Conservation (phyloP, 1,139 yeast genomes). For the Casaregolazyma lundiana region DNA sequence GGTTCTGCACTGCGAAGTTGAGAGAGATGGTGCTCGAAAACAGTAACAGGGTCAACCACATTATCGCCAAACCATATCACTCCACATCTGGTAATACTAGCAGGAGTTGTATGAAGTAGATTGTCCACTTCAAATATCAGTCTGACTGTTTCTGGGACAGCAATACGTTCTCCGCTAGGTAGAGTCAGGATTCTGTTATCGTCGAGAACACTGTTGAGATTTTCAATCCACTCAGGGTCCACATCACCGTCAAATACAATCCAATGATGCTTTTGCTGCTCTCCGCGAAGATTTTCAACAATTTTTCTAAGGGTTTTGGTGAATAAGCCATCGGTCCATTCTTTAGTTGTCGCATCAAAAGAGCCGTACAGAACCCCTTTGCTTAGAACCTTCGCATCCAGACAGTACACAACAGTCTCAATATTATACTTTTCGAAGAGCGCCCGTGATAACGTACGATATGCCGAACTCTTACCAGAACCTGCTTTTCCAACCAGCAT, state of each 20-base stretch:
- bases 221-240: slow-evolving; percentile 94
- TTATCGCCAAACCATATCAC: slow-evolving; percentile 65
- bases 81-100: slow-evolving; percentile 91
- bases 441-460: slow-evolving; percentile 48
- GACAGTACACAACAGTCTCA: slow-evolving; percentile 42
- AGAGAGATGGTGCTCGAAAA: slow-evolving; percentile 23
- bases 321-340: slow-evolving; percentile 89
- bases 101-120: slow-evolving; percentile 70
- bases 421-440: slow-evolving; percentile 36
- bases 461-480: slow-evolving; percentile 62
- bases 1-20: slow-evolving; percentile 19
- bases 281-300: slow-evolving; percentile 56
- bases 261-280: slow-evolving; percentile 58
- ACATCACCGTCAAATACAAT: slow-evolving; percentile 88
- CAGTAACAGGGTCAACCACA: slow-evolving; percentile 31
- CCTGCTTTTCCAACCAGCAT: slow-evolving; percentile 80
- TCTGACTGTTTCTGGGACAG: slow-evolving; percentile 58
- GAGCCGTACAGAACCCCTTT: slow-evolving; percentile 68
- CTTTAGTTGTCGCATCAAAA: slow-evolving; percentile 72
- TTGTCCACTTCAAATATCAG: slow-evolving; percentile 74
- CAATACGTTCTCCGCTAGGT: slow-evolving; percentile 84
- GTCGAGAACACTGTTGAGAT: slow-evolving; percentile 83
- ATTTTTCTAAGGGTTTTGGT: slow-evolving; percentile 63
- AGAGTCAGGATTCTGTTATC: slow-evolving; percentile 78
- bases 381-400: slow-evolving; percentile 72